Base-by-base conservation (phyloP, 371 early-diverging fungal genomes). In the Fennellomyces sp. region DNA sequence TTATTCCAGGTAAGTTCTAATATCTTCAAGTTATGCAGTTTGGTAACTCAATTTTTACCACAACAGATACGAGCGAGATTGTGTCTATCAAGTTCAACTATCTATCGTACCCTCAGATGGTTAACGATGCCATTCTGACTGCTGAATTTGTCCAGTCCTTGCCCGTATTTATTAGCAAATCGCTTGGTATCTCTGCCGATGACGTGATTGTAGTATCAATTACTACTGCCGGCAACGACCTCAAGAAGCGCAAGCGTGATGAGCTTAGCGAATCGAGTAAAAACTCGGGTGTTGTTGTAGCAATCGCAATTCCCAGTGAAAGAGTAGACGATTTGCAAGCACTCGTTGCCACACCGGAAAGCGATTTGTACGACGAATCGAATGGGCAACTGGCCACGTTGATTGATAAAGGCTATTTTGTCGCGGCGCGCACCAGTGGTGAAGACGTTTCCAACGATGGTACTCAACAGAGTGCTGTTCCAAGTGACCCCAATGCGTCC, bases 171-270 rank as follows among this genome's bases (percentile, higher is more conserved):
- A 58, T 80, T 8, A 68, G 75, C 30, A 65, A 64, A 15, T 56
- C 63, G 0, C 51, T 80, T 21, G 50, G 47, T 39, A 31, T 73
- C 2, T 52, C 73, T 13, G 65, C 70, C 0, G 72, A 80, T 25
- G 75, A 80, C 55, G 66, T 80, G 19, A 80, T 80, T 66, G 75
- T 80, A 0, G 58, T 80, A n/a, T 68, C 75, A 0, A 75, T 80
- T 29, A 71, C 72, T 1, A 73, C 68, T n/a, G 72, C 74, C 0
- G 21, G 27, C 25, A 42, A 36, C 35, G 41, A 15, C n/a, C 35
- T 17, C 52, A 57, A 41, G 27, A 61, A 55, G 30, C 39, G 38
- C 26, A 58, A 52, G 13, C 31, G 67, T 8, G 56, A 67, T 15
- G n/a, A 42, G 12, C 29, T 31, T 28, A 47, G 42, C 45, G 49